A percentile compares a stretch with the other conserved stretches of the same genome.
phyloP scores from a whole-genome alignment of 2,329 filamentous ascomycete genomes.

The Fusarium compactum region DNA sequence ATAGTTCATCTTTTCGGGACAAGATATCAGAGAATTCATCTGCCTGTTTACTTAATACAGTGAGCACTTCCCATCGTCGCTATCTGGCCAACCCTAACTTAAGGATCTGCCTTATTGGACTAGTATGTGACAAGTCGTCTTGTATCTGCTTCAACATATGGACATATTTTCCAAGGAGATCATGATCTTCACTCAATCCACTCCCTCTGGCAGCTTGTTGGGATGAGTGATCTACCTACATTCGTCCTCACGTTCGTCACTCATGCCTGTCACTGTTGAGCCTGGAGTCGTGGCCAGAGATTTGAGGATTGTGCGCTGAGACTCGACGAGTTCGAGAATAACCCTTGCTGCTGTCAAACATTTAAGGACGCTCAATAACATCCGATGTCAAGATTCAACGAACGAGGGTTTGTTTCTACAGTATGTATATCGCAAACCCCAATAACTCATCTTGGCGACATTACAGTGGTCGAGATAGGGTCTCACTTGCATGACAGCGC shows the following conservation, averaged over 20 bases:
- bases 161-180: slow-evolving; percentile 11
- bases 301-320: slow-evolving; percentile 5
- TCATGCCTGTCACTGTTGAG: slow-evolving; percentile 14
- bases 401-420: not conserved
- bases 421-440: not conserved
- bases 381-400: not conserved
- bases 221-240: slow-evolving; percentile 22
- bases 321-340: not conserved
- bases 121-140: slow-evolving; percentile 32
- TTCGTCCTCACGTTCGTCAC: slow-evolving; percentile 6
- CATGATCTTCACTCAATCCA: slow-evolving; percentile 35
- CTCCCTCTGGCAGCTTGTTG: slow-evolving; percentile 16
- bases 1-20: slow-evolving; percentile 15
- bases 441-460: not conserved
- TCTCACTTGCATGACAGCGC: slow-evolving; percentile 36
- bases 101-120: not conserved
- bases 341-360: slow-evolving; percentile 3
- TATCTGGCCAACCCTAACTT: slow-evolving; percentile 2
- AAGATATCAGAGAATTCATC: not conserved
- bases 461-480: slow-evolving; percentile 11
- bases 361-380: not conserved
- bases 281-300: not conserved
- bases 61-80: slow-evolving; percentile 9
- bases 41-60: not conserved
- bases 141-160: slow-evolving; percentile 22